Base-by-base conservation (phyloP, 148 eudicot genomes). In the Amaranthus cruentus region DNA sequence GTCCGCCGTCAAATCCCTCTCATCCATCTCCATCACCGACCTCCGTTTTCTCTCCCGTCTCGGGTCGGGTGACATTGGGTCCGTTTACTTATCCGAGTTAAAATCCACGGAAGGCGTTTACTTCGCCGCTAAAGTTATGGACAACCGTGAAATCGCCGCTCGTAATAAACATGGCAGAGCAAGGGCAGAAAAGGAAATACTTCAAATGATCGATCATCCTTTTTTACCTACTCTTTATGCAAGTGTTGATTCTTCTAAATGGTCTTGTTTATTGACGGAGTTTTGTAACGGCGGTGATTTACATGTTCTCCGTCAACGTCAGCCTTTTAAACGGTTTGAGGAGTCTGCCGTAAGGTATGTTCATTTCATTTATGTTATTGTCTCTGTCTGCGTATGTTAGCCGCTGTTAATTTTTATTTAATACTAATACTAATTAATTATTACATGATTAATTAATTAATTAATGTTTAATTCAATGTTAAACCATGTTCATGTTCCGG, bases 211-310 rank as follows among this genome's bases (percentile, higher is more conserved):
- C 49, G 98, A 91, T 6, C 98, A 94, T 18, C 98, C 98, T 0
- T 94, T 94, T 70, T 59, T 94, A 72, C 98, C 98, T 0, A 87
- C 91, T 47, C 85, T 91, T 0, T 91, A 86, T 44, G 90, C 96
- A 5, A 18, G 65, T 4, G 68, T 91, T 12, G 97, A 89, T 3
- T 81, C 91, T 1, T 83, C 88, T 0, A 89, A 87, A 52, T 94
- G 96, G 93, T 84, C 86, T 12, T 94, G 98, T 55, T 60, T 91
- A 18, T 71, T 89, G 58, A 91, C 98, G 6, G 98, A 94, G 91
- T 93, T 93, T 55, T 94, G 98, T 72, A 91, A 90, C 73, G 98
- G 98, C 68, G 98, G 98, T 44, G 98, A 94, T 77, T 96, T 94
- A 43, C 98, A 94, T 51, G 89, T 94, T 43, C 88, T 94, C 79